Conservation (phyloP, 169 alveolate species). For the Eimeria necatrix region DNA sequence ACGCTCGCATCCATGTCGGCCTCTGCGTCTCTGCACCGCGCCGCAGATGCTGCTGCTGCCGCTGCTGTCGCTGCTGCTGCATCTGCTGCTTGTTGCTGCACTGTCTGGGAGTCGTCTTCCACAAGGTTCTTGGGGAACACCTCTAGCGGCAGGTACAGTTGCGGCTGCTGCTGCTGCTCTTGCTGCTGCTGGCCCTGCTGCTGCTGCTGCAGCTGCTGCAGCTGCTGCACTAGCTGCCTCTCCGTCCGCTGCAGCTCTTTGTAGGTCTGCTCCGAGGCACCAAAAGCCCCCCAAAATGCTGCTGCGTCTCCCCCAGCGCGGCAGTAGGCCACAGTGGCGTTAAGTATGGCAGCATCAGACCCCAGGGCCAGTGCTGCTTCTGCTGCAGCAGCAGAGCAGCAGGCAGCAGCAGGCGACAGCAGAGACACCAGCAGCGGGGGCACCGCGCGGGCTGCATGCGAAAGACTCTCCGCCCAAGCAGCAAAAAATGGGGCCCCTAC, state of each 20-base stretch:
- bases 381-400: slow-evolving; percentile 61
- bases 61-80: neutral
- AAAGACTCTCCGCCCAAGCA: neutral
- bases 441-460: neutral
- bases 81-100: neutral
- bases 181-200: slow-evolving; percentile 22
- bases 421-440: slow-evolving; percentile 51
- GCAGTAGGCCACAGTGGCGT: slow-evolving; percentile 42
- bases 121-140: slow-evolving; percentile 7
- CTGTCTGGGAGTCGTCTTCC: neutral
- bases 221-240: slow-evolving; percentile 44
- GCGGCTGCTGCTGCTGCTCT: neutral
- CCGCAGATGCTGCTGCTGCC: neutral
- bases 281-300: slow-evolving; percentile 45
- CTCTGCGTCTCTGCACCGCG: neutral
- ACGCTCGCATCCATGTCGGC: neutral
- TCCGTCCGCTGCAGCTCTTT: slow-evolving; percentile 21
- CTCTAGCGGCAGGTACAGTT: slow-evolving; percentile 38
- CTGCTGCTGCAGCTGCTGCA: slow-evolving; percentile 38
- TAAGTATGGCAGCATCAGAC: slow-evolving; percentile 26
- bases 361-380: slow-evolving; percentile 60
- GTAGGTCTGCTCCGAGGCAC: neutral
- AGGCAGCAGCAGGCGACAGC: slow-evolving; percentile 28
- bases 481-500: slow-evolving; percentile 27
- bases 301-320: slow-evolving; percentile 20